phyloP scores from a whole-genome alignment of 495 filamentous ascomycete species.

The Talaromyces nanjingensis region DNA sequence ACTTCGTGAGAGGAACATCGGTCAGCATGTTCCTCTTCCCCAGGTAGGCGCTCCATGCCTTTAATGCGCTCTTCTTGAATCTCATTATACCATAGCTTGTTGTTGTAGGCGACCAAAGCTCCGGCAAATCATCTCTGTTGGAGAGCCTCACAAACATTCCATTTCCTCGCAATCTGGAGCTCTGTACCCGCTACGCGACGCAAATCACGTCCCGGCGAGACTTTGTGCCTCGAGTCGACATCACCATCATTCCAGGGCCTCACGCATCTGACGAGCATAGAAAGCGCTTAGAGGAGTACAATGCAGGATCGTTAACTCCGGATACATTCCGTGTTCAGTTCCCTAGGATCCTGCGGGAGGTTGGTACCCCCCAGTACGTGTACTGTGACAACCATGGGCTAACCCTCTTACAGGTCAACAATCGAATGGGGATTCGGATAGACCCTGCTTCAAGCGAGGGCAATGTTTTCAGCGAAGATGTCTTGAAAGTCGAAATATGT shows the following conservation, averaged over 20 bases:
- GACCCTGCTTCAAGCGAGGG: conserved; percentile 7
- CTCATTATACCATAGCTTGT: conserved; percentile 24
- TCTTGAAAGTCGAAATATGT: conserved; percentile 56
- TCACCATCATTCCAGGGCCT: conserved; percentile 39
- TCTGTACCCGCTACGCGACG: conserved; percentile 42
- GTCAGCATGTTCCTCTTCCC: conserved; percentile 29
- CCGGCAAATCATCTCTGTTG: conserved; percentile 38
- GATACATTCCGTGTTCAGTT: conserved; percentile 4
- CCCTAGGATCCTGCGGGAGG: conserved; percentile 8
- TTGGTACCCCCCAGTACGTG: not conserved
- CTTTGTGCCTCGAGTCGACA: conserved; percentile 18
- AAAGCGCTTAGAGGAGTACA: conserved; percentile 15
- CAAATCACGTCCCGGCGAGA: conserved; percentile 44
- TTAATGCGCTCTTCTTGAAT: not conserved
- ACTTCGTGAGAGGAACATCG: conserved; percentile 31
- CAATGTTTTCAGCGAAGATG: conserved; percentile 46
- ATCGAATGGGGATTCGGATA: conserved; percentile 9
- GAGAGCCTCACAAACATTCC: conserved; percentile 36
- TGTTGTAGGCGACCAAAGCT: conserved; percentile 36
- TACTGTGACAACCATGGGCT: not conserved
- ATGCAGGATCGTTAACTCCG: not conserved
- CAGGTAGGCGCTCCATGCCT: conserved; percentile 14
- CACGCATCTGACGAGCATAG: conserved; percentile 19
- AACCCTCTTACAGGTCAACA: conserved; percentile 1
- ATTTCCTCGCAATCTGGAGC: conserved; percentile 33